phyloP scores from a whole-genome alignment of 1,284 basidiomycete species.

The Tremellales sp. region DNA sequence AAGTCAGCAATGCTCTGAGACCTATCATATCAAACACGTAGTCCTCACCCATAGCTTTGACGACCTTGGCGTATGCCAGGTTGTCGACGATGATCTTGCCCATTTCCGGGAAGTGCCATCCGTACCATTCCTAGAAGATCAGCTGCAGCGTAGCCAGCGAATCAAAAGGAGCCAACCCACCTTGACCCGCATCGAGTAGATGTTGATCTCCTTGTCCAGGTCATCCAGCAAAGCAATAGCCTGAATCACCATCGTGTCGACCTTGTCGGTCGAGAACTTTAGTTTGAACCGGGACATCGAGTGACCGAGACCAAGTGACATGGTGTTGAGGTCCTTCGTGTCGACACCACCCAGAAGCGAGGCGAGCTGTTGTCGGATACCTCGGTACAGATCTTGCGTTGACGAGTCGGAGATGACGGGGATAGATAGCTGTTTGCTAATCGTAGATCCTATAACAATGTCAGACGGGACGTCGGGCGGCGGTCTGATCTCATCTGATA shows the following conservation, averaged over 20 bases:
- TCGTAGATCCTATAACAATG: slow-evolving; percentile 64
- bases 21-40: not conserved
- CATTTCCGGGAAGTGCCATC: slow-evolving; percentile 99
- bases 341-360: slow-evolving; percentile 83
- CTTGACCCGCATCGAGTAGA: slow-evolving; percentile 98
- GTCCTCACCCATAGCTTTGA: slow-evolving; percentile 72
- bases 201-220: slow-evolving; percentile 99
- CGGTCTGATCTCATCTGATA: slow-evolving; percentile 13
- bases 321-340: slow-evolving; percentile 93
- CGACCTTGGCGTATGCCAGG: slow-evolving; percentile 89
- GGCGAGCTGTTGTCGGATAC: slow-evolving; percentile 85
- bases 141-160: not conserved
- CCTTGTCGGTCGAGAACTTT: slow-evolving; percentile 99
- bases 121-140: slow-evolving; percentile 87
- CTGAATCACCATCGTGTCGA: slow-evolving; percentile 99
- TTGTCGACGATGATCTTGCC: slow-evolving; percentile 97
- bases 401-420: slow-evolving; percentile 68
- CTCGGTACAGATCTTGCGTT: slow-evolving; percentile 84
- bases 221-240: slow-evolving; percentile 98
- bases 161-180: slow-evolving; percentile 54
- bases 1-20: not conserved
- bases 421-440: slow-evolving; percentile 90
- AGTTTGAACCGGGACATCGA: slow-evolving; percentile 96
- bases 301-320: slow-evolving; percentile 96
- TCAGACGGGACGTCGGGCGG: not conserved